phyloP scores from a whole-genome alignment of 1,139 yeast genomes.

The Suzukiozyma palmioleophila region DNA sequence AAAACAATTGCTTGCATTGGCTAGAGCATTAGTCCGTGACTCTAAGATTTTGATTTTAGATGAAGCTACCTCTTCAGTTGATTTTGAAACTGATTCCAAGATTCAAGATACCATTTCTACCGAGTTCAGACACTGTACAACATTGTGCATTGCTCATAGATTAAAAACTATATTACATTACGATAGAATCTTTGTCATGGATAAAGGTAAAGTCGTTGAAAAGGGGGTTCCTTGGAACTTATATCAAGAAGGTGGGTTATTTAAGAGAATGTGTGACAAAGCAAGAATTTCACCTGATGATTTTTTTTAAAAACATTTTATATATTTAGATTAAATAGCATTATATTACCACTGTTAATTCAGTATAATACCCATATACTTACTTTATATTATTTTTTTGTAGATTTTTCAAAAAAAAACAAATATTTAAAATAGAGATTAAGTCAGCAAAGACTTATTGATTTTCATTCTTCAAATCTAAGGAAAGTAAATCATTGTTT shows the following conservation, averaged over 20 bases:
- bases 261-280: conserved; percentile 34
- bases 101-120: conserved; percentile 61
- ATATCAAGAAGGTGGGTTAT: conserved; percentile 33
- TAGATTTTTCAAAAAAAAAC: not conserved
- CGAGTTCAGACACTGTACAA: conserved; percentile 64
- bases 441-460: no score
- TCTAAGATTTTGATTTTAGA: conserved; percentile 66
- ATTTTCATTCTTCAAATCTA: no score
- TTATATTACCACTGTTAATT: not conserved
- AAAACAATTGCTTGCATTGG: conserved; percentile 68
- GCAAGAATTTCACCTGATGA: conserved; percentile 24
- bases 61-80: conserved; percentile 83
- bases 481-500: no score
- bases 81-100: conserved; percentile 68
- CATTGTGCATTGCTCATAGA: conserved; percentile 77
- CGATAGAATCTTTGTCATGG: conserved; percentile 63
- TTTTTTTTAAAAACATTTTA: conserved; percentile 8
- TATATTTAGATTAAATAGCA: not conserved
- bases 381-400: not conserved
- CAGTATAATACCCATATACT: not conserved
- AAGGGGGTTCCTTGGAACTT: conserved; percentile 49
- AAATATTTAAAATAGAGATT: not conserved
- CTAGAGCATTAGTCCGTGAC: conserved; percentile 71
- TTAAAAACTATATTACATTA: conserved; percentile 62
- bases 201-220: conserved; percentile 55